Percentiles rank a stretch among this genome's conserved stretches.
Evolutionary conservation across 208 protist species (phyloP).

Genomic region (Acanthamoeba healyi): DNA sequence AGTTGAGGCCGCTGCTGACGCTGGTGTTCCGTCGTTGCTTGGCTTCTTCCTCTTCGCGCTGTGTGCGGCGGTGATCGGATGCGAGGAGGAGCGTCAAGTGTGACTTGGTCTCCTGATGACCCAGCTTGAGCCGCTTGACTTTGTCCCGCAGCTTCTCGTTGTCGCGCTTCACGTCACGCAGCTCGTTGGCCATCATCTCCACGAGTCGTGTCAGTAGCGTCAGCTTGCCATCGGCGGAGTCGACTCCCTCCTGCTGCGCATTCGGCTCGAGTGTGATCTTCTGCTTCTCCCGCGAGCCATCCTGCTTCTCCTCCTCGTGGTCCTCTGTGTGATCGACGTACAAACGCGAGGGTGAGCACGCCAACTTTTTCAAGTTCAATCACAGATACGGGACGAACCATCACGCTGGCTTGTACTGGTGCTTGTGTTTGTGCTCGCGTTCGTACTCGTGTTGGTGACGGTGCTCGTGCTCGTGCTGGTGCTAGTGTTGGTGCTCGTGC

Average conservation of each 20-base stretch:
- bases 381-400: too few species aligned
- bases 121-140: not conserved
- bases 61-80: not conserved
- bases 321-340: too few species aligned
- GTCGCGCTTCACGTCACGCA: not conserved
- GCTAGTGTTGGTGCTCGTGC: too few species aligned
- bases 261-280: too few species aligned
- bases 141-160: conserved; percentile 9
- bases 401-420: not conserved
- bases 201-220: not conserved
- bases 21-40: not conserved
- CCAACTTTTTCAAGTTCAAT: too few species aligned
- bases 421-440: not conserved
- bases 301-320: too few species aligned
- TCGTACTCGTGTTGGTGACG: too few species aligned
- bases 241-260: not conserved
- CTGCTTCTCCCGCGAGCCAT: too few species aligned
- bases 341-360: too few species aligned
- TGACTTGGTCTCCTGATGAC: not conserved
- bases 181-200: conserved; percentile 4
- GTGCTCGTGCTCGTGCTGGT: too few species aligned
- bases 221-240: not conserved
- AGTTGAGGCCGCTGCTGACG: not conserved
- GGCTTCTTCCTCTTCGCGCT: not conserved
- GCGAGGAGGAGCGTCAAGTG: not conserved